Base-by-base conservation (phyloP, 805 yeast species). In the Saccharomycopsis vini region DNA sequence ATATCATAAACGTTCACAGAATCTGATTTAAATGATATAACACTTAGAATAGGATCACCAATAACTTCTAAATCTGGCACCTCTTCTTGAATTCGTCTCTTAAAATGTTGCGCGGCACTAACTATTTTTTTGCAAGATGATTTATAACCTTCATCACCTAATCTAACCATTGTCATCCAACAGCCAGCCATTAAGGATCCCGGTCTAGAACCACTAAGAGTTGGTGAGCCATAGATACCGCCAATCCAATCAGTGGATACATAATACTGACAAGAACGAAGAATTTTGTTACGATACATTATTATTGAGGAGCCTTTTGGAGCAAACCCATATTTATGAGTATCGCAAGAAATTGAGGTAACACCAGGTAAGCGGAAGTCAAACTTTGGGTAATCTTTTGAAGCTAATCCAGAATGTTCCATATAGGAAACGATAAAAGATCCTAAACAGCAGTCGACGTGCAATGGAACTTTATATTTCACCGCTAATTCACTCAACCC, bases 301-400 rank as follows among this genome's bases (percentile, higher is more conserved):
- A 92, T 82, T 20, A 90, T 73, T 1, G 95, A 86, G 0, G 95
- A 81, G 7, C 98, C 98, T 62, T 90, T 90, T 32, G 98, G 98
- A 6, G 97, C 97, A 69, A 90, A 92, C 1, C 97, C 98, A 58
- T 90, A 90, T 62, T 90, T 90, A 68, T 90, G 98, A n/a, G 98
- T 90, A 60, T 90, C 98, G 64, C 97, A 92, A n/a, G 95, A 85
- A 46, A 90, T 90, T 2, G 97, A 88, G 1, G 97, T 92, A n/a
- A 92, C 97, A 26, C 92, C 92, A 1, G 86, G 81, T 2, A 87
- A 70, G 51, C 90, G 67, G 64, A 90, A 90, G 60, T 92, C 97
- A 63, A 90, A 89, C 10, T 64, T 56, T 4, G 83, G 81, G 3
- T 61, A 30, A 21, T 39, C 19, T 4, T 53, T 51, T 10, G 54